Base-by-base conservation (phyloP, 23 red algal species). In the Gracilaria caudata region DNA sequence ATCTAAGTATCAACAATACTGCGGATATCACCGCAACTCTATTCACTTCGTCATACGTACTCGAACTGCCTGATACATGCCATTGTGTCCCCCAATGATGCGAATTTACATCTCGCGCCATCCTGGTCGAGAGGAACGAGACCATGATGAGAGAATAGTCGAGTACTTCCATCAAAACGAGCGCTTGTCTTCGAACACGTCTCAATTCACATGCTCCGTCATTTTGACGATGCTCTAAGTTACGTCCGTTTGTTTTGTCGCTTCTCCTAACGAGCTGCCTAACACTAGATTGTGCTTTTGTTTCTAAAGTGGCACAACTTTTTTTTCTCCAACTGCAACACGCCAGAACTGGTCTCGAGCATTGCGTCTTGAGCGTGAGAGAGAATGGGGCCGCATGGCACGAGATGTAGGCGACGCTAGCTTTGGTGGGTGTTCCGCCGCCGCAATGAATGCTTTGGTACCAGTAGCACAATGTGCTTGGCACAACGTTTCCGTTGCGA, bases 101-200 rank as follows among this genome's bases (percentile, higher is more conserved):
- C 14, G 49, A 60, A 29, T 60, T 60, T 60, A 60, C 57, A 60
- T 60, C 57, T 60, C 57, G 21, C 57, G 57, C 57, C 57, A 60
- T 29, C 21, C 2, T 29, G n/a, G 2, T 29, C 10, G 25, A 53
- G 49, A 53, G 19, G 7, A 53, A 16, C 49, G 49, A 53, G 13
- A 53, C 49, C 5, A 13, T 17, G 49, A 9, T n/a, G n/a, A 17
- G 8, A 17, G 49, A 16, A 9, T 53, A 45, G 49, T 53, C 49
- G 14, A 53, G 43, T 17, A 17, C 49, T 17, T 53, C 49, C 49
- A 53, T 53, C 49, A 53, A 13, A 53, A 53, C 49, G 13, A 17
- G 14, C 49, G 49, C 49, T 53, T 53, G 49, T 53, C 49, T 17
- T 16, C 49, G 8, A 53, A 53, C 2, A 1, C 49, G 13, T 60